These are phyloP conservation scores for Lenzites betulinus DNA, from an alignment of 768 basidiomycete species.

Conservation along the genomic window DNA sequence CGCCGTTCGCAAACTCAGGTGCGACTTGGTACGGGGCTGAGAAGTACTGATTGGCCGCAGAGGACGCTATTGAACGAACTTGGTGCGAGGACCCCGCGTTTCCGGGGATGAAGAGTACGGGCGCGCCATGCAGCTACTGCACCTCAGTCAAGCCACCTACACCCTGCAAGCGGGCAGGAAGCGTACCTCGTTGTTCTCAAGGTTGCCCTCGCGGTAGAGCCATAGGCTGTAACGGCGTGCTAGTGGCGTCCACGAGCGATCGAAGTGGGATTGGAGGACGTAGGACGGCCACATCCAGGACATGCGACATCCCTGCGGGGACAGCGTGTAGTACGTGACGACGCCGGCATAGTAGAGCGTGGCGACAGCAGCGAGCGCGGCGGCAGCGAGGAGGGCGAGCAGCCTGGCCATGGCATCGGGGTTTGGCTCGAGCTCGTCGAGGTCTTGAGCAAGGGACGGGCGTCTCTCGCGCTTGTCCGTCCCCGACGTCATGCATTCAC, in stretches of 20 bases:
- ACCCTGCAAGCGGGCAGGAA: neutral
- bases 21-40: slow-evolving; percentile 58
- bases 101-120: slow-evolving; percentile 96
- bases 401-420: slow-evolving; percentile 10
- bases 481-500: slow-evolving; percentile 24
- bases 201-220: slow-evolving; percentile 87
- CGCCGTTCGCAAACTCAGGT: slow-evolving; percentile 50
- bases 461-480: slow-evolving; percentile 10
- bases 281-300: slow-evolving; percentile 96
- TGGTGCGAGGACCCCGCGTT: slow-evolving; percentile 96
- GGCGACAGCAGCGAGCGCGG: slow-evolving; percentile 35
- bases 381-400: slow-evolving; percentile 11
- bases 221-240: slow-evolving; percentile 80
- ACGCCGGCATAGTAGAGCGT: slow-evolving; percentile 39
- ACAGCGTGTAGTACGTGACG: slow-evolving; percentile 52
- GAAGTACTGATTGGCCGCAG: slow-evolving; percentile 81
- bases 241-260: slow-evolving; percentile 69
- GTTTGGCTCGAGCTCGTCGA: slow-evolving; percentile 17
- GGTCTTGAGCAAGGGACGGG: slow-evolving; percentile 27
- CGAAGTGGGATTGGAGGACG: slow-evolving; percentile 66
- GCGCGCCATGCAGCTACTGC: slow-evolving; percentile 52
- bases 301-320: slow-evolving; percentile 94
- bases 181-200: slow-evolving; percentile 68
- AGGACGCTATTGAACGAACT: slow-evolving; percentile 93
- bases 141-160: slow-evolving; percentile 21